These are phyloP conservation scores for Phylloporus sp. DNA, from an alignment of 768 basidiomycete genomes.

Conservation along the genomic window DNA sequence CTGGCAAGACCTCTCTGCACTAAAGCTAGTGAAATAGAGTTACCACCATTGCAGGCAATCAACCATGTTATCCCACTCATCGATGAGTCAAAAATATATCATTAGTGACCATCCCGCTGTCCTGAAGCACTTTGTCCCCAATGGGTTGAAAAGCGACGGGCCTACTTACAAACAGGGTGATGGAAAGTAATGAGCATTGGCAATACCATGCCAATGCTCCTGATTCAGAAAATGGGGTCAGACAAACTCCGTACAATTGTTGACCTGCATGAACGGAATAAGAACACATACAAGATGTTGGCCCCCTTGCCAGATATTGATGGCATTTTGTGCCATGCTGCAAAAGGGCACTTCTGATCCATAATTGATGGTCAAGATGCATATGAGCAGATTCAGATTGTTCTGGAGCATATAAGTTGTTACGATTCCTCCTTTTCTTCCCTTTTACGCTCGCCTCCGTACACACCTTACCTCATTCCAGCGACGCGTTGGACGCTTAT, in stretches of 20 bases:
- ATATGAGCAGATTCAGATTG: conserved; percentile 18
- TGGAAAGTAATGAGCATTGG: background rate
- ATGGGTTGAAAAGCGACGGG: background rate
- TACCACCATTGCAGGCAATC: background rate
- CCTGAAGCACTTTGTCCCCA: background rate
- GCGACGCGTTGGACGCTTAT: too few species aligned
- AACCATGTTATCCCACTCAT: conserved; percentile 1
- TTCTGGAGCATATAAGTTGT: conserved; percentile 10
- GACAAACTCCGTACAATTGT: background rate
- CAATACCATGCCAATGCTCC: background rate
- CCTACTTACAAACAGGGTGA: background rate
- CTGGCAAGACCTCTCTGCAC: background rate
- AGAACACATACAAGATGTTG: conserved; percentile 15
- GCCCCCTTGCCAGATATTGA: conserved; percentile 18
- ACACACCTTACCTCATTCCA: too few species aligned
- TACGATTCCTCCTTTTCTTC: too few species aligned
- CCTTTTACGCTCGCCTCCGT: too few species aligned
- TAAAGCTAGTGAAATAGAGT: too few species aligned
- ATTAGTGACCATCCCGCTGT: background rate
- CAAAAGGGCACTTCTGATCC: background rate
- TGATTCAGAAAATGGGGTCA: background rate
- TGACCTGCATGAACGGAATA: conserved; percentile 7
- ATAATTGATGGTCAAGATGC: conserved; percentile 16
- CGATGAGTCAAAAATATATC: background rate
- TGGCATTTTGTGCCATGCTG: background rate